Base-by-base conservation (phyloP, 768 basidiomycete genomes). In the Filobasidium floriforme region DNA sequence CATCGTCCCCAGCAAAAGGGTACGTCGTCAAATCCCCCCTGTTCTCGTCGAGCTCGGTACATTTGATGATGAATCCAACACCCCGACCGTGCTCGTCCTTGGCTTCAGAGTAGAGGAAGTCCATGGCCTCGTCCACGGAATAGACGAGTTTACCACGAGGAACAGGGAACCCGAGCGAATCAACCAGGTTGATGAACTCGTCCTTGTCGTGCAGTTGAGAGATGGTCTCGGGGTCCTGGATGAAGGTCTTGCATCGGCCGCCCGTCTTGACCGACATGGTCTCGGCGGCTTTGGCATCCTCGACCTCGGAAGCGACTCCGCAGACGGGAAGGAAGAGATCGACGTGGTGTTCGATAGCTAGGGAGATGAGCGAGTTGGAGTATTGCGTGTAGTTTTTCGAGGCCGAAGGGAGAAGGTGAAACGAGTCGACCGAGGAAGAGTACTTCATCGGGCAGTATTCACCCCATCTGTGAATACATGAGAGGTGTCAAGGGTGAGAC, bases 41-140 rank as follows among this genome's bases (percentile, higher is more conserved):
- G 52, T 75, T 76, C 68, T 79, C 78, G 60, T 78, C 78, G 59
- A 78, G 62, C 12, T 70, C 76, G 60, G 75, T 77, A 63, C 75
- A 76, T 66, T 79, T 79, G 57, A 79, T 66, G 40, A 79, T 72
- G 62, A 63, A 76, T 22, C 68, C 68, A 18, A 69, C 69, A 60
- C 72, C 71, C 19, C 46, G 61, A 10, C 62, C 65, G 14, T 67
- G 61, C 49, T 68, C 69, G 41, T 66, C 66, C 32, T 28, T 29
- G 15, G 63, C 60, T 43, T 66, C 69, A 26, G 57, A 59, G 22
- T 55, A 32, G 60, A 76, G 57, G 51, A 71, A 76, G 4, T 29
- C 54, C 43, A 77, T 66, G 19, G 73, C 77, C 49, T 76, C 70
- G 4, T 74, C 51, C 0, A 75, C 71, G 24, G 67, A 67, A 1